phyloP scores from a whole-genome alignment of 805 yeast genomes.

The Saturnispora diversa region DNA sequence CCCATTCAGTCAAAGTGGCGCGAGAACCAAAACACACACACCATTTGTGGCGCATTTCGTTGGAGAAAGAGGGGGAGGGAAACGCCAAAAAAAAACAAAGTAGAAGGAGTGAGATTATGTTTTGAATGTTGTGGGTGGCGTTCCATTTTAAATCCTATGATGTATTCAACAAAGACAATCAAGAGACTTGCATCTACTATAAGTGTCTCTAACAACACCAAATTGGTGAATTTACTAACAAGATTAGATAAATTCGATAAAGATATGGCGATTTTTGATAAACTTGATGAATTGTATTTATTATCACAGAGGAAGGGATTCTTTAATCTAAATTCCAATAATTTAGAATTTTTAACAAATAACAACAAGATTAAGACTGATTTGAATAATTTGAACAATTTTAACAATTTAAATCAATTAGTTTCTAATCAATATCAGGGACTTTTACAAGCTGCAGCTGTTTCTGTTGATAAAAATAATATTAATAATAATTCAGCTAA shows the following conservation, averaged over 20 bases:
- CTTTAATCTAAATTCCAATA: conserved; percentile 24
- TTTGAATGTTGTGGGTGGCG: too few species aligned
- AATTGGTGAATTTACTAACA: conserved; percentile 23
- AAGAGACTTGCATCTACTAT: conserved; percentile 23
- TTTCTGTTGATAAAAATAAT: too few species aligned
- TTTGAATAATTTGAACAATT: conserved; percentile 24
- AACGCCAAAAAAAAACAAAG: too few species aligned
- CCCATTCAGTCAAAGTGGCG: conserved; percentile 3
- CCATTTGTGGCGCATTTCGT: too few species aligned
- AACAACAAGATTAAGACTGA: conserved; percentile 18
- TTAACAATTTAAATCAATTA: conserved; percentile 22
- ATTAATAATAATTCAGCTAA: conserved; percentile 5
- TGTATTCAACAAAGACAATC: background rate
- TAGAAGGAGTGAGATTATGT: too few species aligned
- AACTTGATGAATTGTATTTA: conserved; percentile 26
- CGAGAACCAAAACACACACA: background rate
- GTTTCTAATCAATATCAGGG: conserved; percentile 22
- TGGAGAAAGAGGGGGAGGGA: too few species aligned
- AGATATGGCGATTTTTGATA: conserved; percentile 23
- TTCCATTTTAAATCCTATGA: background rate
- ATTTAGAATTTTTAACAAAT: conserved; percentile 27
- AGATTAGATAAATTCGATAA: conserved; percentile 26
- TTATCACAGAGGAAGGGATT: conserved; percentile 30
- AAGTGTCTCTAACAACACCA: conserved; percentile 24
- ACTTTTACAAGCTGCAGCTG: background rate